Percentiles rank a stretch among this genome's conserved stretches.
Evolutionary conservation across 169 alveolate genomes (phyloP).

Genomic region (Amoebophrya sp.): DNA sequence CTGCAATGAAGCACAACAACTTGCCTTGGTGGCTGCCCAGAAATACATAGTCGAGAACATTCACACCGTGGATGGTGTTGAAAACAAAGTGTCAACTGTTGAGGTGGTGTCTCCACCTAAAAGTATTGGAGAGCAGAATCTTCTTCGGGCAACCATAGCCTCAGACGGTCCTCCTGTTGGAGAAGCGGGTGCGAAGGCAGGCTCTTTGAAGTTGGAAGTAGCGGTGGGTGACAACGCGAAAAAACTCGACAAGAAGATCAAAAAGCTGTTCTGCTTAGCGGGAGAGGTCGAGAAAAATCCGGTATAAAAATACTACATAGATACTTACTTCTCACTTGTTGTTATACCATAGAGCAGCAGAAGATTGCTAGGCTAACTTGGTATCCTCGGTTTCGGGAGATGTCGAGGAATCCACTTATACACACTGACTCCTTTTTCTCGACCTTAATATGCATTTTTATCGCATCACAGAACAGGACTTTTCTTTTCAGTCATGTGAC

Average conservation of each 20-base stretch:
- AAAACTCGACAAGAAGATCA: background rate
- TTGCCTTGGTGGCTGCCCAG: background rate
- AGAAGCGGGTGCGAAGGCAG: slow-evolving; percentile 2
- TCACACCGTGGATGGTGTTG: background rate
- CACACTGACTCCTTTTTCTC: too few species aligned
- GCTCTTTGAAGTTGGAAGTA: background rate
- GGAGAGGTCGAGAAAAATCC: slow-evolving; percentile 11
- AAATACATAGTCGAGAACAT: background rate
- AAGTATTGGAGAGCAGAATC: too few species aligned
- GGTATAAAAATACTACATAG: background rate
- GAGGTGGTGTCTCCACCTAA: background rate
- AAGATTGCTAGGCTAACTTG: too few species aligned
- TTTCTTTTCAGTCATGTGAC: too few species aligned
- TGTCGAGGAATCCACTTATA: too few species aligned
- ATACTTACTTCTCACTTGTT: too few species aligned
- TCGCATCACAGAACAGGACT: too few species aligned
- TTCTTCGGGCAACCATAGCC: too few species aligned
- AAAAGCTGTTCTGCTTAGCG: background rate
- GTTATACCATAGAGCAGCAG: too few species aligned
- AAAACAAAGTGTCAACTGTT: background rate
- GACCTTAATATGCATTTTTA: too few species aligned
- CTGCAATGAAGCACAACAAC: background rate
- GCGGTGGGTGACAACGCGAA: background rate
- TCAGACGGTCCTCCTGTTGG: background rate
- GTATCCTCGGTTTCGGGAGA: too few species aligned